These are phyloP conservation scores for Russula brevipes DNA, from an alignment of 768 basidiomycete genomes.

Conservation along the genomic window DNA sequence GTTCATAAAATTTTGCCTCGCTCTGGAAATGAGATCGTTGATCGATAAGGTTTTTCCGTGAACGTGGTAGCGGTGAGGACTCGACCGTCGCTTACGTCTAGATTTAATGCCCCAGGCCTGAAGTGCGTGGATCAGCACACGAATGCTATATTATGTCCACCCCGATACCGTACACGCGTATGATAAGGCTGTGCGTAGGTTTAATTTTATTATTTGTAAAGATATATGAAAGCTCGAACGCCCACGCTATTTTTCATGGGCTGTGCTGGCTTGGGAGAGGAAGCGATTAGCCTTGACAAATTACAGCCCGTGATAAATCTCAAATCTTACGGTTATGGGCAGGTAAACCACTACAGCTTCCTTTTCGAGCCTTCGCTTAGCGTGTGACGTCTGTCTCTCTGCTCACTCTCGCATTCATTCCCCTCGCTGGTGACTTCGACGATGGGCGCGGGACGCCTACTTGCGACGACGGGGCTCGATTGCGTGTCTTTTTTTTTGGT, in stretches of 20 bases:
- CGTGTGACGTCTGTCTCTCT: not conserved
- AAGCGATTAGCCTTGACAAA: constrained; percentile 8
- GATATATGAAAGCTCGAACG: constrained; percentile 3
- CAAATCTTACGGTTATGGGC: not conserved
- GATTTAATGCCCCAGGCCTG: constrained; percentile 11
- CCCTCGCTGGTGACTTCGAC: not conserved
- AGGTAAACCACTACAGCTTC: constrained; percentile 7
- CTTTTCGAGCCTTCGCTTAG: constrained; percentile 15
- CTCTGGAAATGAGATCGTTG: constrained; percentile 19
- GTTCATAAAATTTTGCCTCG: constrained; percentile 11
- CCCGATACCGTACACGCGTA: not conserved
- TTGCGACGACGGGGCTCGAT: not conserved
- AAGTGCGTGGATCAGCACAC: constrained; percentile 22
- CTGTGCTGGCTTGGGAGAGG: constrained; percentile 2
- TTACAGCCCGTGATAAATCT: not conserved
- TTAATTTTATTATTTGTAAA: constrained; percentile 15
- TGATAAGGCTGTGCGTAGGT: constrained; percentile 15
- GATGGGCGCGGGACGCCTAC: not conserved
- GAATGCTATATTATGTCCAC: constrained; percentile 11
- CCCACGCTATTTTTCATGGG: constrained; percentile 1
- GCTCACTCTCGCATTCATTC: not conserved
- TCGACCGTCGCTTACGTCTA: constrained; percentile 2
- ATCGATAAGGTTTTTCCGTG: constrained; percentile 21
- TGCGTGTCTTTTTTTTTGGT: not conserved
- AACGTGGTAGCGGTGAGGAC: constrained; percentile 23